These are phyloP conservation scores for Boletus rubescentipes DNA, from an alignment of 768 basidiomycete genomes.

Conservation along the genomic window DNA sequence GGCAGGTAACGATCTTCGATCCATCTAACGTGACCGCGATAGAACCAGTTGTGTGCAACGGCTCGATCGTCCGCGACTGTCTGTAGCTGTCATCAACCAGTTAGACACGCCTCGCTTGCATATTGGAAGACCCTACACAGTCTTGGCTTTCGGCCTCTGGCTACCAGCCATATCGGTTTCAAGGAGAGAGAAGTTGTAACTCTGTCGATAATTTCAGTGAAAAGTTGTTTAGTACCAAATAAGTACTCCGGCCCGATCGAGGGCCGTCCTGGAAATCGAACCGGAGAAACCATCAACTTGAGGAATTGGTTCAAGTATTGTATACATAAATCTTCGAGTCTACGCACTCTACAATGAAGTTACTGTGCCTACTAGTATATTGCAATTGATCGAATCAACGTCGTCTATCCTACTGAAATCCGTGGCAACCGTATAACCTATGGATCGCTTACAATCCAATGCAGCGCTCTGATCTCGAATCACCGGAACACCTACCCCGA, in stretches of 20 bases:
- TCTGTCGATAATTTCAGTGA: not conserved
- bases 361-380: not conserved
- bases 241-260: constrained; percentile 2
- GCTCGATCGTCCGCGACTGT: constrained; percentile 68
- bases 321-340: too few species aligned
- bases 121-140: constrained; percentile 9
- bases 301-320: too few species aligned
- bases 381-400: not conserved
- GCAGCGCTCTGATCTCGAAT: not conserved
- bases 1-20: constrained; percentile 76
- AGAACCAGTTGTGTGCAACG: constrained; percentile 88
- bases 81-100: constrained; percentile 55
- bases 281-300: too few species aligned
- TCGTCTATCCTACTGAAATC: constrained; percentile 9
- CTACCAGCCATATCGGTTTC: constrained; percentile 17
- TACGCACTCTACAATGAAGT: too few species aligned
- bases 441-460: not conserved
- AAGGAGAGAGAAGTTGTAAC: too few species aligned
- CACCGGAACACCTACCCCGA: constrained; percentile 1
- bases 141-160: constrained; percentile 51
- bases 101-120: constrained; percentile 7
- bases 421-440: not conserved
- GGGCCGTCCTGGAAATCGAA: not conserved
- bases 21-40: constrained; percentile 80
- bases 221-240: constrained; percentile 12